Percentiles rank a stretch among this genome's conserved stretches.
phyloP scores from a whole-genome alignment of 306 rosid species.

The Quercus rubra region DNA sequence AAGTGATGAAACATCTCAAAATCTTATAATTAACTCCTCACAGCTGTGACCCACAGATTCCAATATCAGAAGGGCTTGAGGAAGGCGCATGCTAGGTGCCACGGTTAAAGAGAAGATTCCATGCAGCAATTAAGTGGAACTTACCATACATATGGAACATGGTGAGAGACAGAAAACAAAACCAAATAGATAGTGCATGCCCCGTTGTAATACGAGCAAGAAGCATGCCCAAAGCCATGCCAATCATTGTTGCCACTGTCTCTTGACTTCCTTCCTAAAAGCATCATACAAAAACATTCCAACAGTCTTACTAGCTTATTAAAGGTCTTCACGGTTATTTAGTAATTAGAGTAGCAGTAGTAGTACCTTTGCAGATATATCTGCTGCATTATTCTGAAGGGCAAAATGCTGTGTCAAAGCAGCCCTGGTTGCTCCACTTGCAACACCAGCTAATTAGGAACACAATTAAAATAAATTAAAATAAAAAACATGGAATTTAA shows the following conservation, averaged over 20 bases:
- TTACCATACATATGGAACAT: slow-evolving; percentile 84
- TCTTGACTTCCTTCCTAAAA: slow-evolving; percentile 68
- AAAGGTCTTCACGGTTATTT: neutral
- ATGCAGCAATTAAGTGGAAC: slow-evolving; percentile 14
- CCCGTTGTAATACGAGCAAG: slow-evolving; percentile 74
- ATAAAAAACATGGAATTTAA: neutral
- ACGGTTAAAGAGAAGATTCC: neutral
- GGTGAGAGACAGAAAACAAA: slow-evolving; percentile 72
- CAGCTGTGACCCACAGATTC: neutral
- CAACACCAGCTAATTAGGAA: slow-evolving; percentile 79
- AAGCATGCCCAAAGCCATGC: slow-evolving; percentile 90
- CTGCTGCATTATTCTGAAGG: slow-evolving; percentile 62
- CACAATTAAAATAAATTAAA: slow-evolving; percentile 8
- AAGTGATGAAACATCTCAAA: neutral
- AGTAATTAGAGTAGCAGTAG: neutral
- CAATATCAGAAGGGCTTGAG: neutral
- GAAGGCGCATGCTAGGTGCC: neutral
- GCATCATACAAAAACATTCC: slow-evolving; percentile 9
- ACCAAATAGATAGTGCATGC: slow-evolving; percentile 75
- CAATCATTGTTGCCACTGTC: slow-evolving; percentile 79
- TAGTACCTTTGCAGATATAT: slow-evolving; percentile 62
- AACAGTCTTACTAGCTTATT: slow-evolving; percentile 8
- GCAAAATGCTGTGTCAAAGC: slow-evolving; percentile 99
- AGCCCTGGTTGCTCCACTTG: slow-evolving; percentile 99
- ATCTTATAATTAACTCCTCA: neutral